Evolutionary conservation across 352 stramenopile genomes (phyloP).

Genomic region (Pythium rishiriense): DNA sequence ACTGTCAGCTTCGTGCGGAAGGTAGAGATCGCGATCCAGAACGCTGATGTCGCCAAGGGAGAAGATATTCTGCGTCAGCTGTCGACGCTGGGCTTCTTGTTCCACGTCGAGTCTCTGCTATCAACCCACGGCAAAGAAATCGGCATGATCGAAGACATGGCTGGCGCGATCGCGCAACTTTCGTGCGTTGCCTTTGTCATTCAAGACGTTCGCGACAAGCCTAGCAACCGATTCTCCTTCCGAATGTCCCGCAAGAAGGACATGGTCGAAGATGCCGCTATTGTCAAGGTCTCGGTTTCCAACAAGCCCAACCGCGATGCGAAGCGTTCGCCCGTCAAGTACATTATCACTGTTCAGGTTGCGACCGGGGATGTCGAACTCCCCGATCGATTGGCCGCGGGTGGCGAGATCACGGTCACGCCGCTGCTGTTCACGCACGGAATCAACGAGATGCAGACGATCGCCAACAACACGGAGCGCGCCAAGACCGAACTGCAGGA

Average conservation of each 20-base stretch:
- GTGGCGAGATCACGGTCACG: conserved; percentile 82
- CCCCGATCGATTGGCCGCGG: conserved; percentile 60
- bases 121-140: conserved; percentile 96
- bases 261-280: conserved; percentile 62
- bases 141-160: conserved; percentile 95
- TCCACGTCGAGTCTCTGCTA: conserved; percentile 93
- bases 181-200: conserved; percentile 86
- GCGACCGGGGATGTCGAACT: conserved; percentile 74
- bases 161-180: conserved; percentile 76
- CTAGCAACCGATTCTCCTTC: conserved; percentile 85
- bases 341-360: conserved; percentile 84
- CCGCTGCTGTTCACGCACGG: conserved; percentile 88
- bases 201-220: conserved; percentile 84
- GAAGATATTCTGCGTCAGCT: conserved; percentile 84
- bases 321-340: conserved; percentile 73
- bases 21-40: conserved; percentile 82
- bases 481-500: conserved; percentile 89
- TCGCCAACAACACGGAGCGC: conserved; percentile 90
- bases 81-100: conserved; percentile 83
- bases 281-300: conserved; percentile 78
- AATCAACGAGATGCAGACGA: conserved; percentile 95
- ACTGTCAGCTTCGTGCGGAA: conserved; percentile 86
- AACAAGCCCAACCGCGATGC: conserved; percentile 51
- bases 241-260: conserved; percentile 82
- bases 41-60: conserved; percentile 66